phyloP scores from a whole-genome alignment of 257 asterid species.

The Ajuga chamaepitys region DNA sequence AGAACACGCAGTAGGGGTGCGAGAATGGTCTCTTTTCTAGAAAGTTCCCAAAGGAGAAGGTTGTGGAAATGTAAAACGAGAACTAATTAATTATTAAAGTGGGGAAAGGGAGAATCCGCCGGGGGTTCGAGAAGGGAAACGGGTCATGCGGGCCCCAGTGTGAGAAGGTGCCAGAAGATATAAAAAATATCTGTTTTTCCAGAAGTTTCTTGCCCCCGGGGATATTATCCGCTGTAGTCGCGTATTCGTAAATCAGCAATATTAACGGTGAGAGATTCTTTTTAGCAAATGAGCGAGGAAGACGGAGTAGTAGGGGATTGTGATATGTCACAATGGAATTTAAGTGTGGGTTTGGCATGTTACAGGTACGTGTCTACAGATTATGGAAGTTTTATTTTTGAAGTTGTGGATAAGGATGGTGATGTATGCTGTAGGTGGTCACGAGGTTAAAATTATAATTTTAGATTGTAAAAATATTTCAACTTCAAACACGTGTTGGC shows the following conservation, averaged over 20 bases:
- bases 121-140: constrained; percentile 16
- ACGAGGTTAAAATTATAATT: no score
- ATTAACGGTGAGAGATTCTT: no score
- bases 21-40: constrained; percentile 22
- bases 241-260: neutral
- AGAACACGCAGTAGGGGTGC: constrained; percentile 8
- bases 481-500: no score
- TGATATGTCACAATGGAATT: neutral
- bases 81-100: neutral
- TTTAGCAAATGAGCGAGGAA: neutral
- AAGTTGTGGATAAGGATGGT: constrained; percentile 8
- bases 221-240: neutral
- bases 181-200: constrained; percentile 14
- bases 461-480: no score
- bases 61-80: neutral
- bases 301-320: neutral
- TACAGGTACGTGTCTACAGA: constrained; percentile 11
- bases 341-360: neutral
- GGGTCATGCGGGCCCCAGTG: constrained; percentile 9
- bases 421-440: neutral
- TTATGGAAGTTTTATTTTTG: constrained; percentile 6
- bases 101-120: neutral
- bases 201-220: constrained; percentile 12
- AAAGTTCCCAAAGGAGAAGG: constrained; percentile 21
- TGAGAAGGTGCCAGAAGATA: constrained; percentile 26